Evolutionary conservation across 208 protist species (phyloP), one percentile per base, ranked within the genome.

Genomic region (Leishmania arabica): DNA sequence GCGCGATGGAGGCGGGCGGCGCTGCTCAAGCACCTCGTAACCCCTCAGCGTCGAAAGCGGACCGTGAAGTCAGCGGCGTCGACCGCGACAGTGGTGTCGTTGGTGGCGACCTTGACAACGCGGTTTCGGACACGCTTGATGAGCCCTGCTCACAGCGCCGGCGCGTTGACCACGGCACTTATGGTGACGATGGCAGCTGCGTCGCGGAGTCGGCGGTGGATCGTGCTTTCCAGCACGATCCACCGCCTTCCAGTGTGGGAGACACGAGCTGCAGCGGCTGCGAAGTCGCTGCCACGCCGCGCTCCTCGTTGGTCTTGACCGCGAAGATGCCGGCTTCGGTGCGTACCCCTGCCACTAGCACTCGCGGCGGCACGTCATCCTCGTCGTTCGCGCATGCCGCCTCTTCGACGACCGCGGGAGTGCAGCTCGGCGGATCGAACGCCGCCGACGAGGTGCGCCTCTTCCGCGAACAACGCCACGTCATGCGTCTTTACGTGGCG

Each of bases 401-500:
- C 31, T 42, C 51, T 60, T 9, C 71, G 9, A 11, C 31, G 42
- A n/a, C 62, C 37, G 27, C n/a, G 5, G 51, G 45, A 0, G 3
- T 27, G 53, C 15, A 8, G 77, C 24, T 21, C 24, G 60, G n/a
- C 49, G 79, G 75, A 27, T 58, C 27, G 9, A 64, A 15, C 27
- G 54, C 51, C 31, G 31, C 37, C 2, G 75, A 72, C 8, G 77
- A 78, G 66, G 76, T 75, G 87, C 72, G 47, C 64, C 64, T 81
- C 53, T 65, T 84, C 7, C 31, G 49, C 24, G 27, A 78, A 51
- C 78, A 86, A 24, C 53, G 64, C 34, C 70, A 84, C 51, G 49
- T 81, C 34, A 86, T 93, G 85, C 79, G 62, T 15, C 78, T 93
- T 2, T 90, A 89, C 80, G 84, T 90, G 53, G 86, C 82, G 21